Percentiles rank a stretch among this genome's conserved stretches.
These are phyloP conservation scores for Davidsoniella eucalypti DNA, from an alignment of 2,329 filamentous ascomycete genomes.

Conservation along the genomic window DNA sequence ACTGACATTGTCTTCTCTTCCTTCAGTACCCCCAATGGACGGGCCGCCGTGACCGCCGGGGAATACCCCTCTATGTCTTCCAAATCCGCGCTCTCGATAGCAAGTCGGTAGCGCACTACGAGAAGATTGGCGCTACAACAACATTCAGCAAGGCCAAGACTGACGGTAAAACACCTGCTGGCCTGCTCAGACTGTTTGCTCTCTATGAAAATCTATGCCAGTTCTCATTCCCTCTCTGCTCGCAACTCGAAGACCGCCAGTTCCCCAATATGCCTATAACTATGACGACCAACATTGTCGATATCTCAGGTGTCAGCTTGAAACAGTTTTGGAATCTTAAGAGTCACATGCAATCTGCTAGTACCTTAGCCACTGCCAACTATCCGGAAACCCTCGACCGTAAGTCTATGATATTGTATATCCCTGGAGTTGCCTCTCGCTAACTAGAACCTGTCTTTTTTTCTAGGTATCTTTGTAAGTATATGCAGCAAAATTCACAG, in stretches of 20 bases:
- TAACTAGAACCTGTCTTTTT: background rate
- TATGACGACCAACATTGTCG: slow-evolving; percentile 86
- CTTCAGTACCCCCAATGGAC: slow-evolving; percentile 90
- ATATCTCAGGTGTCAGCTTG: slow-evolving; percentile 72
- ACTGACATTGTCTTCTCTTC: slow-evolving; percentile 9
- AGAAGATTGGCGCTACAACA: slow-evolving; percentile 43
- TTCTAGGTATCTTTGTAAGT: slow-evolving; percentile 13
- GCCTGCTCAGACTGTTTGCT: slow-evolving; percentile 73
- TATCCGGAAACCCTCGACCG: slow-evolving; percentile 88
- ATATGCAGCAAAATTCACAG: background rate
- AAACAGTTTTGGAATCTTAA: slow-evolving; percentile 96
- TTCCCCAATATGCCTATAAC: slow-evolving; percentile 73
- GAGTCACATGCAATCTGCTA: slow-evolving; percentile 84
- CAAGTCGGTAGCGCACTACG: slow-evolving; percentile 67
- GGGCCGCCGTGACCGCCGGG: slow-evolving; percentile 70
- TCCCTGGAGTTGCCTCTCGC: background rate
- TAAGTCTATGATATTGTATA: slow-evolving; percentile 33
- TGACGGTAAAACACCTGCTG: slow-evolving; percentile 51
- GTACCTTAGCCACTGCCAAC: slow-evolving; percentile 73
- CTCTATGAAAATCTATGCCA: slow-evolving; percentile 84
- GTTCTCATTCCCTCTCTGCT: slow-evolving; percentile 75
- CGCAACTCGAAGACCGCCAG: slow-evolving; percentile 54
- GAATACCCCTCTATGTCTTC: slow-evolving; percentile 84
- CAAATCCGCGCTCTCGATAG: slow-evolving; percentile 70
- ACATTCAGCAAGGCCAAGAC: slow-evolving; percentile 44